Percentiles rank a stretch among this genome's conserved stretches.
Conservation (phyloP, 2,329 filamentous ascomycete species). For the Colletotrichum camelliae region DNA sequence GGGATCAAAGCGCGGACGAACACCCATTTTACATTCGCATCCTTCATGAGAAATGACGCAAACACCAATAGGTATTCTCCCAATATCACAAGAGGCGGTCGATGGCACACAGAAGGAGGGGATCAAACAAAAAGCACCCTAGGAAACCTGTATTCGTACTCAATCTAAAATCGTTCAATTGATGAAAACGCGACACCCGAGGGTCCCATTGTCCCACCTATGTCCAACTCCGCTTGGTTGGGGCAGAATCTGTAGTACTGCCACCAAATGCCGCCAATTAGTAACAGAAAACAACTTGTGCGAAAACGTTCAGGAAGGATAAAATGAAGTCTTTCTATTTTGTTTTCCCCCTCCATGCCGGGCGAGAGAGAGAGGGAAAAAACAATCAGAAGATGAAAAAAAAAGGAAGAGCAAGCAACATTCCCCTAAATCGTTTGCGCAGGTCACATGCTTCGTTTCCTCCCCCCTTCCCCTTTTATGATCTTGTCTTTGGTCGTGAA, state of each 20-base stretch:
- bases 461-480: background rate
- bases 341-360: background rate
- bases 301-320: background rate
- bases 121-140: background rate
- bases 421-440: background rate
- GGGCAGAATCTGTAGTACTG: background rate
- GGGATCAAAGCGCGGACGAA: background rate
- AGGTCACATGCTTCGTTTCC: background rate
- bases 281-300: background rate
- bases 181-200: slow-evolving; percentile 1
- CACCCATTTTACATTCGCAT: background rate
- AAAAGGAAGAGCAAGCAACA: background rate
- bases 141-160: slow-evolving; percentile 11
- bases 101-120: background rate
- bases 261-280: slow-evolving; percentile 15
- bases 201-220: background rate
- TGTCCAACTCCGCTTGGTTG: background rate
- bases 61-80: background rate
- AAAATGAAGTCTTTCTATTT: background rate
- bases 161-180: slow-evolving; percentile 3
- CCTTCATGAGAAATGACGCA: background rate
- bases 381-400: background rate
- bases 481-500: background rate
- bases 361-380: background rate
- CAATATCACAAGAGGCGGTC: background rate